Evolutionary conservation across 331 rosid genomes (phyloP).

Genomic region (Pyracantha coccinea): DNA sequence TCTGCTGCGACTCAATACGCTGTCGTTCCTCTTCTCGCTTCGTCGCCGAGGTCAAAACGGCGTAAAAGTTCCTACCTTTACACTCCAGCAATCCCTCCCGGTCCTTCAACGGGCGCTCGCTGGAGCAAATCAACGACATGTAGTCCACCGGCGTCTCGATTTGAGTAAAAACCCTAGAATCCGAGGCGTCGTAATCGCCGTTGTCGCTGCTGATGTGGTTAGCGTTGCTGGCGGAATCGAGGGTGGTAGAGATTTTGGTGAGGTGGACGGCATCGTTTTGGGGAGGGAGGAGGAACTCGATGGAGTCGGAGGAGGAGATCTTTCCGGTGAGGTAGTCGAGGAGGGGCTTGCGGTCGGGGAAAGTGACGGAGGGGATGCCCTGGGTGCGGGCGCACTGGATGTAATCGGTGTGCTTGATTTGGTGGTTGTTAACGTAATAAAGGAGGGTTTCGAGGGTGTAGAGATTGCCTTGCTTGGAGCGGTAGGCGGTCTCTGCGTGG

Average conservation of each 20-base stretch:
- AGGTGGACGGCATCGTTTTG: conserved; percentile 20
- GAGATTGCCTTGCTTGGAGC: conserved; percentile 84
- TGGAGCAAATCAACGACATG: conserved; percentile 41
- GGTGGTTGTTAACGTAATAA: conserved; percentile 68
- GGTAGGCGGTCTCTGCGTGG: conserved; percentile 67
- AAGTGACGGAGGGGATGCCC: conserved; percentile 68
- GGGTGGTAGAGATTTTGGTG: conserved; percentile 36
- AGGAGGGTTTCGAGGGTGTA: conserved; percentile 91
- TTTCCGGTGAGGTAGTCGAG: conserved; percentile 74
- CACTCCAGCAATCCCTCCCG: conserved; percentile 72
- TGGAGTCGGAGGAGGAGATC: conserved; percentile 68
- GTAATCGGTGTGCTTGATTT: conserved; percentile 77
- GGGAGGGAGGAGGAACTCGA: conserved; percentile 58
- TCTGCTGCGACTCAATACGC: conserved; percentile 80
- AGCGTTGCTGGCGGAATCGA: background rate
- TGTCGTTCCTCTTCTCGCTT: conserved; percentile 91
- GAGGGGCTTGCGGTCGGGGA: conserved; percentile 91
- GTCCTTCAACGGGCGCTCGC: conserved; percentile 77
- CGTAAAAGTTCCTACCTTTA: conserved; percentile 67
- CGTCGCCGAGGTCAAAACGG: conserved; percentile 63
- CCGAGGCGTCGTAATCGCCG: background rate
- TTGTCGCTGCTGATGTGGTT: background rate
- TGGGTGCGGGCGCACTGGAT: conserved; percentile 68
- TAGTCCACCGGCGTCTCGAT: conserved; percentile 23
- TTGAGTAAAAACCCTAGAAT: background rate